Evolutionary conservation across 805 yeast genomes (phyloP), one percentile per base, ranked within the genome.

Genomic region (Candida morakotiae): DNA sequence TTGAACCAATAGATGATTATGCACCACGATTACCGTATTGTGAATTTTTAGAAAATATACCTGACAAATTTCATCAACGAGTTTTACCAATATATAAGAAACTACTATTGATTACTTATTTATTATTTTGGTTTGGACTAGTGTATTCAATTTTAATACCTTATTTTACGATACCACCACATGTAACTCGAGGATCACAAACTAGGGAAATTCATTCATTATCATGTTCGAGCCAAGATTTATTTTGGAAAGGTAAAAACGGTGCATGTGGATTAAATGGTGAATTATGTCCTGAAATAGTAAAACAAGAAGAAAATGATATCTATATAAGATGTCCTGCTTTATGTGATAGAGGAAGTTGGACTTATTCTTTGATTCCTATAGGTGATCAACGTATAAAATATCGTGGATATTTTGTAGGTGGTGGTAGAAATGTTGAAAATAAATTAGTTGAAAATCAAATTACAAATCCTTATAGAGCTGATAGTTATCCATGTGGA

Each of bases 401-500:
- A 52, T 86, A 89, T 52, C 58, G 79, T 36, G 83, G 84, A 1
- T 86, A 69, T 48, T 76, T 78, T 22, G 74, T 89, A 18, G 96
- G 96, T 2, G 95, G 96, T 13, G 89, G 89, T 1, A 96, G 96
- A 2, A 95, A 96, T 13, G 89, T 89, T 1, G 52, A 51, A 14
- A 28, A 43, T 7, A 28, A 28, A 20, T 13, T 43, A 2, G 49
- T 37, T 9, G 41, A 41, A 16, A 36, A 51, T 1, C 46, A 45
- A n/a, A 42, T 80, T 7, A 64, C 86, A 0, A 48, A 61, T 18
- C 88, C 89, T 0, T 89, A 87, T 53, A 68, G 98, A 45, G 89
- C 87, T 0, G 98, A 89, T 60, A 86, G 96, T 1, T 88, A 69
- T 49, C 81, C 91, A 0, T 89, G 98, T 56, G 91, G 88, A 0